A percentile compares a stretch with the other conserved stretches of the same genome.
Evolutionary conservation across 768 basidiomycete species (phyloP).

Genomic region (Naganishia onofrii): DNA sequence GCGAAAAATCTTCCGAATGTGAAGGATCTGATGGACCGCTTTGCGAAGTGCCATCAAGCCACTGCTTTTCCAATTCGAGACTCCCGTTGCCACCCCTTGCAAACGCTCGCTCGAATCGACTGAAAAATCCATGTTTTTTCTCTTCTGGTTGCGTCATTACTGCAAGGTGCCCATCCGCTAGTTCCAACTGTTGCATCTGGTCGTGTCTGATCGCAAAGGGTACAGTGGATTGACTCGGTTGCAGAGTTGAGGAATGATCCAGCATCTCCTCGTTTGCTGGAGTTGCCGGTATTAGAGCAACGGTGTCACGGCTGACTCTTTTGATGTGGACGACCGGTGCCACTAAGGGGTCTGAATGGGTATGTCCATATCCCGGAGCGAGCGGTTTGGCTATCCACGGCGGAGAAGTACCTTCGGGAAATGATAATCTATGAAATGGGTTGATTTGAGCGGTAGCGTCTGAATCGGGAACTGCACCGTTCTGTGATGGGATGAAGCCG

Average conservation of each 20-base stretch:
- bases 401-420: conserved; percentile 39
- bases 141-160: neutral
- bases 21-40: conserved; percentile 3
- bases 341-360: too few relatives aligned
- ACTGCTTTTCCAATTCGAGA: neutral
- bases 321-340: conserved; percentile 44
- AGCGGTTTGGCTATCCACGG: conserved; percentile 26
- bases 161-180: conserved; percentile 3
- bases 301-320: conserved; percentile 43
- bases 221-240: neutral
- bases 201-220: neutral
- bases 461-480: neutral
- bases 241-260: neutral
- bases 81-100: conserved; percentile 7
- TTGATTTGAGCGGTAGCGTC: conserved; percentile 41
- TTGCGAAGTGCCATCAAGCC: neutral
- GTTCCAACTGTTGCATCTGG: neutral
- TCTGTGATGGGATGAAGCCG: neutral
- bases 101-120: conserved; percentile 20
- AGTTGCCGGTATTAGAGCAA: conserved; percentile 35
- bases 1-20: conserved; percentile 16
- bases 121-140: conserved; percentile 23
- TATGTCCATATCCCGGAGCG: neutral
- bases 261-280: neutral
- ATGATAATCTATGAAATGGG: conserved; percentile 47